Conservation (phyloP, 2,329 filamentous ascomycete genomes). For the Claviceps sp. region DNA sequence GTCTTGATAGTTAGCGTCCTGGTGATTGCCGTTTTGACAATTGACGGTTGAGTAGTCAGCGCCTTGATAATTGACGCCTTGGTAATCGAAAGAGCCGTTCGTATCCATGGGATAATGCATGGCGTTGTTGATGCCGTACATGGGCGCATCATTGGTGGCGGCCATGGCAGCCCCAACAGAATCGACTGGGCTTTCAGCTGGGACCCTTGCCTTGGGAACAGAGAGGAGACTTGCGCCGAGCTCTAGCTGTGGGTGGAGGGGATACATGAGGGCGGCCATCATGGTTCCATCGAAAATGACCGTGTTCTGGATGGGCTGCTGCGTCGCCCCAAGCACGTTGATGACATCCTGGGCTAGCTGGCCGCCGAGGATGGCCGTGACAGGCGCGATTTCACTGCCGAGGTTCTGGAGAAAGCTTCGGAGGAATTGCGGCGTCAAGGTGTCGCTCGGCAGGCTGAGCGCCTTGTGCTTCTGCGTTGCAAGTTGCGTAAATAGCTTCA, state of each 20-base stretch:
- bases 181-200: not conserved
- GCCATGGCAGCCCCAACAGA: not conserved
- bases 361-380: constrained; percentile 79
- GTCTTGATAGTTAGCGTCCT: not conserved
- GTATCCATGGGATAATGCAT: not conserved
- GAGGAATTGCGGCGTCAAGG: constrained; percentile 57
- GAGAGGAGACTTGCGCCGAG: constrained; percentile 37
- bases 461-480: constrained; percentile 68
- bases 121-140: not conserved
- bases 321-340: constrained; percentile 79
- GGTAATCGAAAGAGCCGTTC: not conserved
- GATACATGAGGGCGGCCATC: constrained; percentile 66
- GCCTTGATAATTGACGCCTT: not conserved
- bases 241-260: constrained; percentile 57
- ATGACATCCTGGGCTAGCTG: constrained; percentile 93
- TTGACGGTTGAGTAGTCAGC: too few relatives aligned
- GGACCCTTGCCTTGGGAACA: not conserved
- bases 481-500: constrained; percentile 63
- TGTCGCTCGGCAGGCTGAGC: constrained; percentile 54
- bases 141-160: not conserved
- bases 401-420: constrained; percentile 79
- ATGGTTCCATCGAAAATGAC: constrained; percentile 79
- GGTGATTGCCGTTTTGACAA: too few relatives aligned
- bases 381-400: constrained; percentile 70
- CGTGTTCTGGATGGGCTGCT: constrained; percentile 94